Conservation (phyloP, 768 basidiomycete species). For the Tricholoma flavovirens region DNA sequence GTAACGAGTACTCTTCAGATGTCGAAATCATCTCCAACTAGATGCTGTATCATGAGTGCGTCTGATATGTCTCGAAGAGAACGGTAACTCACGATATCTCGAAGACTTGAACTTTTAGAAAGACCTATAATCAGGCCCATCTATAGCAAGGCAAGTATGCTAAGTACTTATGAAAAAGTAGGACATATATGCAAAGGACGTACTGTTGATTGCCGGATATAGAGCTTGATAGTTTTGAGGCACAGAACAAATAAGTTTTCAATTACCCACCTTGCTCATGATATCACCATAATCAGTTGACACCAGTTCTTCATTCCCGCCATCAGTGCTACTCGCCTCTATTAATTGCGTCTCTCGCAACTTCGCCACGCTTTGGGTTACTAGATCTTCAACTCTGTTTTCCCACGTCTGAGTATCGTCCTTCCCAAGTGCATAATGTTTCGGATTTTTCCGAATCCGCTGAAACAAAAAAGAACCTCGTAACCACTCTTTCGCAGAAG, state of each 20-base stretch:
- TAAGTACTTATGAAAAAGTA: not conserved
- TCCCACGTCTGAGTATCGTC: constrained; percentile 57
- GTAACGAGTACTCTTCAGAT: constrained; percentile 56
- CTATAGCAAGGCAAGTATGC: constrained; percentile 25
- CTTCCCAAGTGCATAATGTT: constrained; percentile 64
- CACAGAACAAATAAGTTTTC: not conserved
- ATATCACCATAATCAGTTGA: constrained; percentile 79
- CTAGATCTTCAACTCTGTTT: constrained; percentile 65
- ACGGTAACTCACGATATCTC: constrained; percentile 55
- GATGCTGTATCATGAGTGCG: constrained; percentile 1
- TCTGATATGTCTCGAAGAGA: not conserved
- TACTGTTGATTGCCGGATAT: constrained; percentile 68
- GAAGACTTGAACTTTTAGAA: constrained; percentile 45
- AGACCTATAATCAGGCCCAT: constrained; percentile 65
- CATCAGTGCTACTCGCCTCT: constrained; percentile 33
- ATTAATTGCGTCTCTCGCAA: constrained; percentile 61
- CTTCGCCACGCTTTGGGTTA: constrained; percentile 56
- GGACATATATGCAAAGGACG: constrained; percentile 36
- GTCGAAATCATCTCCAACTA: constrained; percentile 61
- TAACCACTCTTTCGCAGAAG: constrained; percentile 78
- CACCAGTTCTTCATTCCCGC: constrained; percentile 32
- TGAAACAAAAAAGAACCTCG: constrained; percentile 81
- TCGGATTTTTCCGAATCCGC: constrained; percentile 79
- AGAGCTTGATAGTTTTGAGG: constrained; percentile 46
- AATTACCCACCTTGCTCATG: constrained; percentile 68